Evolutionary conservation across 345 rosid species (phyloP), one percentile per base, ranked within the genome.

Genomic region (Conringia planisiliqua): DNA sequence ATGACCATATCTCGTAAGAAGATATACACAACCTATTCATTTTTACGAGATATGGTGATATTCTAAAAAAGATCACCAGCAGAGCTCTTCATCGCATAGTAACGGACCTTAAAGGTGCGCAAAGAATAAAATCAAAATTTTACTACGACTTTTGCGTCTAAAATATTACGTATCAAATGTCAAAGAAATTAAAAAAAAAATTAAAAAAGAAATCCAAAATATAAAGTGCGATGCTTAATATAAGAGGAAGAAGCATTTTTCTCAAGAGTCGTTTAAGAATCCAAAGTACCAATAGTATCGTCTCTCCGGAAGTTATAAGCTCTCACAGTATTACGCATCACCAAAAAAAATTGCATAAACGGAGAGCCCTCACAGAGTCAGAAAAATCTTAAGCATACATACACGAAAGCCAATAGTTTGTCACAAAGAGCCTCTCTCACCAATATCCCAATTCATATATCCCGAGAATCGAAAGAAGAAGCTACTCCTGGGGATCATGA

Each of bases 291-390:
- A 51, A 36, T 55, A 59, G 73, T 67, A 50, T 73, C 1, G 4
- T 74, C 62, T 66, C 79, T 50, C 56, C 27, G 7, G 44, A 68
- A 50, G 68, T 46, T 59, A 52, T 62, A 43, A 68, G 20, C 55
- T 48, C 27, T 48, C 55, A 68, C 71, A 55, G 79, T 52, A 76
- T 76, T 76, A 76, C 63, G 75, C 75, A 69, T 73, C 78, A 36
- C 51, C 72, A 4, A 56, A 75, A 67, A 42, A 62, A 32, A 0
- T 66, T 35, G 79, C 79, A 76, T 69, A 76, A 76, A 76, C 79
- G 80, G 80, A 70, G 80, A 70, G 64, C 74, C 80, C 67, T 70
- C 80, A 67, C 68, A 70, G 71, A 62, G 60, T 63, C 54, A 2
- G 61, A 42, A 39, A 12, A 44, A 56, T 56, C 26, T 54, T 69